Evolutionary conservation across 768 basidiomycete genomes (phyloP), one percentile per base, ranked within the genome.

Genomic region (Collybia sordida): DNA sequence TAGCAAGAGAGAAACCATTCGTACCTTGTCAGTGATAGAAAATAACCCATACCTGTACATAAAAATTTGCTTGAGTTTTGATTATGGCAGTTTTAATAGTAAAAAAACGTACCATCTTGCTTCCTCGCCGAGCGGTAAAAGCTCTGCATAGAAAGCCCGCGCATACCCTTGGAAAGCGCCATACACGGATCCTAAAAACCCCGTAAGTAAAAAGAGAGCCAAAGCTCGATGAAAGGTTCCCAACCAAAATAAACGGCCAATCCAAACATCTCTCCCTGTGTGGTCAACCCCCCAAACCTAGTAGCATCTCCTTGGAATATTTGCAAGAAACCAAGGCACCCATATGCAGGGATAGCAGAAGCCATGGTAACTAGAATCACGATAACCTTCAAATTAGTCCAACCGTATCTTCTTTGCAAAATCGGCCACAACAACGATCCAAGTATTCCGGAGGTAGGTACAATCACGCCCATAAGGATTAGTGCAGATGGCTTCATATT

Each of bases 101-200:
- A 42, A 47, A 28, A 9, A 45, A 27, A 24, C 77, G 51, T 68
- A 92, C 88, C 92, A 98, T 48, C 92, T 73, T 2, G 93, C 93
- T 67, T 94, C 92, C 66, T 97, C 91, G 0, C 89, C 86, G 1
- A 81, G 81, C 0, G 95, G 96, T 2, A 98, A 78, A 46, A 99
- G 68, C 59, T 90, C 90, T 1, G 92, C 85, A 60, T 91, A 98
- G 36, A 88, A 83, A 2, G 93, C 90, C 21, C 95, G 72, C 0
- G 93, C 88, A 54, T 93, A 96, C 19, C 88, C 81, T 66, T 96
- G 93, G 70, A 97, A 97, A 0, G 93, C 89, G 3, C 95, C 94
- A 57, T 89, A 94, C 1, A 93, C 79, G 56, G 79, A 71, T 47
- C 85, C 84, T 86, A 48, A 14, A 39, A 31, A 48, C 5, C 2